Base-by-base conservation (phyloP, 495 filamentous ascomycete species). In the Articulospora tetracladia region DNA sequence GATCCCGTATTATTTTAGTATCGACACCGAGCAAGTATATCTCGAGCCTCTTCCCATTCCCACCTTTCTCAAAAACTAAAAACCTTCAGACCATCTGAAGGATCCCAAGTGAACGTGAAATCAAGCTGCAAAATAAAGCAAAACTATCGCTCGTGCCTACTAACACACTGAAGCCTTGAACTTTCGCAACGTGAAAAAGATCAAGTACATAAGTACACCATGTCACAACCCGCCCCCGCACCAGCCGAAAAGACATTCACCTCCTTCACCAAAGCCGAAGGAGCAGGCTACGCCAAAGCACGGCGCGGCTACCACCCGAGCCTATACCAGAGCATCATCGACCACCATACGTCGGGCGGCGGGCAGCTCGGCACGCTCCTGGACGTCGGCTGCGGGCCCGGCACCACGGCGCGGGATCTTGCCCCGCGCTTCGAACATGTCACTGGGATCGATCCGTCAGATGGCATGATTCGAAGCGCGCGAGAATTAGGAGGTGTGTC, bases 371-470 rank as follows among this genome's bases (percentile, higher is more conserved):
- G 69, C 15, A 73, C 67, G 11, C 46, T 84, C 4, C 58, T 85
- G 17, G 83, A 86, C 68, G 70, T 85, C 1, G 83, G 84, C 30
- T 83, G 80, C 68, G 73, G 78, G 83, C 85, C 46, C 82, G 86
- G 61, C 76, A 80, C 27, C 88, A 89, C 79, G 79, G 86, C 20
- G 77, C 89, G n/a, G 85, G 86, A n/a, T 78, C 89, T 60, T 77
- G 87, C 58, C 83, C 88, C 44, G 86, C 83, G 63, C 79, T 85
- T 34, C 84, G 85, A 11, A 76, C 84, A 32, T 81, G 86, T 67
- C 76, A 83, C 77, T 46, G 84, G 82, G 11, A 57, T 80, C 19
- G 84, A 87, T 53, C 72, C 81, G 0, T 74, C 73, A 6, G 66
- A 74, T 32, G 78, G 74, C 12, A 87, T 87, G 84, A 79, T 87